Base-by-base conservation (phyloP, 2,329 filamentous ascomycete species). In the Ceratocystis diversiconidia region DNA sequence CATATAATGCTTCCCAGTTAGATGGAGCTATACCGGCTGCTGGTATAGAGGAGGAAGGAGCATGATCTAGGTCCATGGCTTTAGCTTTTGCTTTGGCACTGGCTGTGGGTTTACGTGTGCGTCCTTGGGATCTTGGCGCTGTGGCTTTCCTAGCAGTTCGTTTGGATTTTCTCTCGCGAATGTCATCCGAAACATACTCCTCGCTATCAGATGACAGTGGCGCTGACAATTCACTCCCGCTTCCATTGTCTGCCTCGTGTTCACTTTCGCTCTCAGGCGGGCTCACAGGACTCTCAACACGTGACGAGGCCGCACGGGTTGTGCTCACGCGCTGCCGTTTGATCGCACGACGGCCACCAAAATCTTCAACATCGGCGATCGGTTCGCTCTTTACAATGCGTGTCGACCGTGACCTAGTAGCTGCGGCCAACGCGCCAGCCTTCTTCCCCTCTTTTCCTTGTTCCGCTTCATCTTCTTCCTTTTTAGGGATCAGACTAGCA, bases 1-100 rank as follows among this genome's bases (percentile, higher is more conserved):
- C 76, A 76, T 96, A 99, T 66, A 96, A 85, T 66, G 85, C 82
- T 68, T 90, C 85, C 94, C 94, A 96, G 73, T 91, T 85, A 0
- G 85, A 80, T 0, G 92, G 91, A 1, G 90, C 43, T 25, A 22
- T 65, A 46, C 30, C 64, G 43, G 36, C 48, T 52, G 12, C 57
- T 32, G 61, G 50, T 57, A 7, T 60, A 19, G 25, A 43, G 28
- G 41, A 43, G 36, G 3, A 46, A 28, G 62, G 3, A 43, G 52
- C 3, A 43, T n/a, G 22, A 48, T 25, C 61, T n/a, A 15, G 36
- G 36, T 62, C 61, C 46, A 28, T 36, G 46, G 44, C n/a, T 50
- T 41, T 52, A 32, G 52, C 62, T 64, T 41, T 52, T 7, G 32
- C 57, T 64, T 55, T 73, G 28, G 76, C 72, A 68, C 76, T 75